A percentile compares a stretch with the other conserved stretches of the same genome.
Conservation (phyloP, 768 basidiomycete genomes). For the Boletales sp. region DNA sequence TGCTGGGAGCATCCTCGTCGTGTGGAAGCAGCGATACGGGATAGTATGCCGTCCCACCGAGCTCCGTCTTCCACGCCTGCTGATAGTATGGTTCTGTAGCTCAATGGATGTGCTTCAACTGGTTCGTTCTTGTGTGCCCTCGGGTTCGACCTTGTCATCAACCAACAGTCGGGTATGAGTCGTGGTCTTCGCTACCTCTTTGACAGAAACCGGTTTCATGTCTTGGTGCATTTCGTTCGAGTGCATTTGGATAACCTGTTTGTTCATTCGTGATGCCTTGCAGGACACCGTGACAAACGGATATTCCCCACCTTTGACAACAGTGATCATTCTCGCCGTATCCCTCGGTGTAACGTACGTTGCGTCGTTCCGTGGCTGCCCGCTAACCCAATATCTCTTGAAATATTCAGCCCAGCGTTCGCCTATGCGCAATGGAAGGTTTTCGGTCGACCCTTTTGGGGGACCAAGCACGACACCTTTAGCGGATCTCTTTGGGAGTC, state of each 20-base stretch:
- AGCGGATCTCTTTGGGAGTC: slow-evolving; percentile 24
- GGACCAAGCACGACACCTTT: slow-evolving; percentile 19
- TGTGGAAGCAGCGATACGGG: slow-evolving; percentile 44
- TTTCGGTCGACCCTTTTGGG: slow-evolving; percentile 49
- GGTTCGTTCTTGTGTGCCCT: slow-evolving; percentile 60
- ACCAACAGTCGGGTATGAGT: slow-evolving; percentile 61
- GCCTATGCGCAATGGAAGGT: slow-evolving; percentile 51
- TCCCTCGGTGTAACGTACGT: slow-evolving; percentile 58
- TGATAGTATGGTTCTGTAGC: slow-evolving; percentile 25
- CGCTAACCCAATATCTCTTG: not conserved
- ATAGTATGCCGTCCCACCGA: slow-evolving; percentile 39
- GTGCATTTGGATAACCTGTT: not conserved
- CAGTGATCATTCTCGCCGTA: slow-evolving; percentile 47
- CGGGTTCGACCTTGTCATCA: slow-evolving; percentile 52
- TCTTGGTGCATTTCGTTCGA: slow-evolving; percentile 37
- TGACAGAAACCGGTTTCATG: slow-evolving; percentile 58
- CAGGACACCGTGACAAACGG: slow-evolving; percentile 47
- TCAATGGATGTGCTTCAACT: slow-evolving; percentile 49
- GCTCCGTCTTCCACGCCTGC: not conserved
- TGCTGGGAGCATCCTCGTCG: slow-evolving; percentile 38
- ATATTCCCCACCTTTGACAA: slow-evolving; percentile 49
- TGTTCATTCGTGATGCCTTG: slow-evolving; percentile 1
- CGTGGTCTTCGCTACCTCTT: slow-evolving; percentile 59
- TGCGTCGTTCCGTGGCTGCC: not conserved
- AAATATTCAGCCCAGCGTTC: slow-evolving; percentile 42